A percentile compares a stretch with the other conserved stretches of the same genome.
These are phyloP conservation scores for Crepidotus variabilis DNA, from an alignment of 768 basidiomycete species.

Conservation along the genomic window DNA sequence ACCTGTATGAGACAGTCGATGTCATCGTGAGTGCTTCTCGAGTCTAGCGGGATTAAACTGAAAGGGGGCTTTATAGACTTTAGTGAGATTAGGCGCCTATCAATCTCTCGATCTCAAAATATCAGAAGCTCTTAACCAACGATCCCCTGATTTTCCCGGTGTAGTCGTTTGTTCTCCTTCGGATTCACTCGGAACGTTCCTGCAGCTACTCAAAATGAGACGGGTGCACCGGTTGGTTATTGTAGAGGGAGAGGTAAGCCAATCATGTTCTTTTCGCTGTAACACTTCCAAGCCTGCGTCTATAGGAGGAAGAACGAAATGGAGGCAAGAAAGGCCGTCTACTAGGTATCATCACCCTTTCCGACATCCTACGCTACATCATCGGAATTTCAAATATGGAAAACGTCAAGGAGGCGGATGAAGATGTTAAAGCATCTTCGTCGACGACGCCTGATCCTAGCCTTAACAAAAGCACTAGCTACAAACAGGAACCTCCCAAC, in stretches of 20 bases:
- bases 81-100: constrained; percentile 91
- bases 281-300: background rate
- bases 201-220: constrained; percentile 89
- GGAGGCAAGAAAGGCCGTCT: constrained; percentile 83
- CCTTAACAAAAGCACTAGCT: constrained; percentile 2
- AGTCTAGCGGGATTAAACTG: background rate
- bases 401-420: constrained; percentile 32
- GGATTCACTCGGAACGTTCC: constrained; percentile 86
- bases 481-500: background rate
- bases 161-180: constrained; percentile 93
- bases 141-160: constrained; percentile 93
- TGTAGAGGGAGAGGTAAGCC: constrained; percentile 81
- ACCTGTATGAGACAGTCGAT: constrained; percentile 98
- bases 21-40: constrained; percentile 72
- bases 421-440: constrained; percentile 14
- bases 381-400: constrained; percentile 61
- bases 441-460: constrained; percentile 2
- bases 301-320: constrained; percentile 72
- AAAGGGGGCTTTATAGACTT: constrained; percentile 54
- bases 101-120: constrained; percentile 95
- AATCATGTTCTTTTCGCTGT: background rate
- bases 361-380: constrained; percentile 83
- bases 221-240: constrained; percentile 94
- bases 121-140: constrained; percentile 85
- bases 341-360: constrained; percentile 83